A percentile compares a stretch with the other conserved stretches of the same genome.
phyloP scores from a whole-genome alignment of 495 filamentous ascomycete species.

The Daldinia decipiens region DNA sequence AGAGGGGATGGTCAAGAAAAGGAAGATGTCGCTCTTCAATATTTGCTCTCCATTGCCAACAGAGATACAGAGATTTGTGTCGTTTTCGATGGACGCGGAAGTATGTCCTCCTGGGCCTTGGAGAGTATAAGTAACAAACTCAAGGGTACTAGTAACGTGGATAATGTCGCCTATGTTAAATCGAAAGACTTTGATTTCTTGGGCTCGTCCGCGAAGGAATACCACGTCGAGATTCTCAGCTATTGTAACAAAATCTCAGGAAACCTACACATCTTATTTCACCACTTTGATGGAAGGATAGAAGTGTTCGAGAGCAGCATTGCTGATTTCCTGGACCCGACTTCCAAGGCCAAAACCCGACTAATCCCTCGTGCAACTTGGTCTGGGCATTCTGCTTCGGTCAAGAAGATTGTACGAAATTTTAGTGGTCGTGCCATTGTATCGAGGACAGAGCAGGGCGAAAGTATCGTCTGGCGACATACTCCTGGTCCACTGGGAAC shows the following conservation, averaged over 20 bases:
- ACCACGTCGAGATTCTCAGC: constrained; percentile 74
- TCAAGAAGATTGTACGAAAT: constrained; percentile 87
- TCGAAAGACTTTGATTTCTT: constrained; percentile 74
- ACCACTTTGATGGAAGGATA: constrained; percentile 87
- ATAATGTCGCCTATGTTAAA: constrained; percentile 84
- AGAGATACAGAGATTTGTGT: constrained; percentile 88
- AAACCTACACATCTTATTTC: constrained; percentile 78
- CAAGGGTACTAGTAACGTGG: constrained; percentile 74
- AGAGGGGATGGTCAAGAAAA: constrained; percentile 64
- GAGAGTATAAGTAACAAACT: constrained; percentile 86
- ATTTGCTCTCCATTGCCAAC: constrained; percentile 87
- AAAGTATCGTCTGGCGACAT: constrained; percentile 87
- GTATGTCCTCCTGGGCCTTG: constrained; percentile 94
- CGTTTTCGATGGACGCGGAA: constrained; percentile 82
- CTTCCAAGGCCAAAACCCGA: constrained; percentile 67
- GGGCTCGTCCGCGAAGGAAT: constrained; percentile 38
- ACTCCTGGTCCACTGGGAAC: constrained; percentile 56
- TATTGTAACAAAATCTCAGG: constrained; percentile 73
- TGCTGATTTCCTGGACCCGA: constrained; percentile 83
- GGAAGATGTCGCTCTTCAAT: constrained; percentile 77
- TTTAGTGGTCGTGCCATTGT: constrained; percentile 81
- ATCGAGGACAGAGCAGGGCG: constrained; percentile 80
- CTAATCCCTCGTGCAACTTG: constrained; percentile 70
- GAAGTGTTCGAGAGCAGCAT: constrained; percentile 82
- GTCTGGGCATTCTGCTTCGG: constrained; percentile 83